phyloP scores from a whole-genome alignment of 2,329 filamentous ascomycete genomes.

The Diaporthe velutina region DNA sequence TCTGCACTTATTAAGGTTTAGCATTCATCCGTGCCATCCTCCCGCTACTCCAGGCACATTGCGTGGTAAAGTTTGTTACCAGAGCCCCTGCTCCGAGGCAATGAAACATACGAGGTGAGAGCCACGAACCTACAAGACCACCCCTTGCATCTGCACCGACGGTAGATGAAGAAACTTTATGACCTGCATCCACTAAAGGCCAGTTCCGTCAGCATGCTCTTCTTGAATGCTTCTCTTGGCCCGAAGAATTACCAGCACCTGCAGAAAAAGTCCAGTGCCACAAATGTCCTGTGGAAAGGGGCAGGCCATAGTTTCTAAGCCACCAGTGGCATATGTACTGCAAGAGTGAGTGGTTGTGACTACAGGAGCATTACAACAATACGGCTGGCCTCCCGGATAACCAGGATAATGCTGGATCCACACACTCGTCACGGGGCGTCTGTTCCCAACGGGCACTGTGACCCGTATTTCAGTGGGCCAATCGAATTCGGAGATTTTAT shows the following conservation, averaged over 20 bases:
- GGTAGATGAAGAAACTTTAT: constrained; percentile 22
- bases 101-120: constrained; percentile 28
- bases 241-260: background rate
- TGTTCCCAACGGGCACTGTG: constrained; percentile 25
- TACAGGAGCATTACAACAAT: background rate
- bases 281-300: background rate
- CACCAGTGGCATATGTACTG: background rate
- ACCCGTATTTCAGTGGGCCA: constrained; percentile 8
- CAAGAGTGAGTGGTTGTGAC: background rate
- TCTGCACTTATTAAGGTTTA: constrained; percentile 23
- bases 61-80: constrained; percentile 18
- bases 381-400: background rate
- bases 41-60: constrained; percentile 14
- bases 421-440: constrained; percentile 6
- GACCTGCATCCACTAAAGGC: background rate
- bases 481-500: constrained; percentile 19
- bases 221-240: background rate
- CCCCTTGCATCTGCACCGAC: constrained; percentile 9
- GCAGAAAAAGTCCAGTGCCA: background rate
- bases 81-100: constrained; percentile 20
- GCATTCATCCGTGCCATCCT: constrained; percentile 16
- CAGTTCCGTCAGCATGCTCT: background rate
- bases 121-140: constrained; percentile 19
- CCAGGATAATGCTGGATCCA: background rate
- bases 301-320: background rate